Percentiles rank a stretch among this genome's conserved stretches.
Conservation (phyloP, 2,329 filamentous ascomycete species). For the Incumbomyces delicatus region DNA sequence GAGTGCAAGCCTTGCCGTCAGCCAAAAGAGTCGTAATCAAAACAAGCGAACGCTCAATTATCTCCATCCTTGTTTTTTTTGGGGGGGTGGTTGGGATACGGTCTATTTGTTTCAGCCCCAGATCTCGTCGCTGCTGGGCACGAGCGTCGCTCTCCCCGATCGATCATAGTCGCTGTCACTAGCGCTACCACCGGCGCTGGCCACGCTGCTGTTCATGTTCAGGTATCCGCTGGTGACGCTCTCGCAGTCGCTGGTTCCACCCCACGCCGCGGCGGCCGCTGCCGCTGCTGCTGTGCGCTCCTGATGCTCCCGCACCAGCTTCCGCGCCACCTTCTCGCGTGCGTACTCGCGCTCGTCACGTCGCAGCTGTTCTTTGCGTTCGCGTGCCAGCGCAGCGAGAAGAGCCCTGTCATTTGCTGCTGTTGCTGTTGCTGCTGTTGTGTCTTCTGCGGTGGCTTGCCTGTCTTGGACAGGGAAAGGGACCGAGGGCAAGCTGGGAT, state of each 20-base stretch:
- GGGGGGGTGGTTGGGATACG: no score
- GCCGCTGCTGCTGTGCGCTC: not conserved
- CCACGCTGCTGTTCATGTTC: not conserved
- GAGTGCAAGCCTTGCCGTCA: no score
- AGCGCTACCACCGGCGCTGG: not conserved
- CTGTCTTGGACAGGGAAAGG: not conserved
- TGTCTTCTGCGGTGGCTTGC: not conserved
- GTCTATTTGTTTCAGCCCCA: conserved; percentile 1
- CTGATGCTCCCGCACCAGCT: not conserved
- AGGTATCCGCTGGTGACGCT: not conserved
- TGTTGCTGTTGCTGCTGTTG: not conserved
- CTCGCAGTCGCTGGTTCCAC: conserved; percentile 2
- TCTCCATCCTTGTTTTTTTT: no score
- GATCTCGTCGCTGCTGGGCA: conserved; percentile 1
- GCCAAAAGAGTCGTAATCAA: no score
- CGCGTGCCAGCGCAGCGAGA: not conserved
- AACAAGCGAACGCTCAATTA: no score
- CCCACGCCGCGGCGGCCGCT: not conserved
- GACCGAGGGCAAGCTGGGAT: not conserved
- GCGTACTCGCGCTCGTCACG: conserved; percentile 3
- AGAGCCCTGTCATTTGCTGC: not conserved
- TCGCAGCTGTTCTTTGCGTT: not conserved
- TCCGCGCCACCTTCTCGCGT: conserved; percentile 1
- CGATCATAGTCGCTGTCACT: not conserved
- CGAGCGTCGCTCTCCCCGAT: not conserved